Percentiles rank a stretch among this genome's conserved stretches.
These are phyloP conservation scores for Verticillium tricorpus DNA, from an alignment of 2,329 filamentous ascomycete species.

Conservation along the genomic window DNA sequence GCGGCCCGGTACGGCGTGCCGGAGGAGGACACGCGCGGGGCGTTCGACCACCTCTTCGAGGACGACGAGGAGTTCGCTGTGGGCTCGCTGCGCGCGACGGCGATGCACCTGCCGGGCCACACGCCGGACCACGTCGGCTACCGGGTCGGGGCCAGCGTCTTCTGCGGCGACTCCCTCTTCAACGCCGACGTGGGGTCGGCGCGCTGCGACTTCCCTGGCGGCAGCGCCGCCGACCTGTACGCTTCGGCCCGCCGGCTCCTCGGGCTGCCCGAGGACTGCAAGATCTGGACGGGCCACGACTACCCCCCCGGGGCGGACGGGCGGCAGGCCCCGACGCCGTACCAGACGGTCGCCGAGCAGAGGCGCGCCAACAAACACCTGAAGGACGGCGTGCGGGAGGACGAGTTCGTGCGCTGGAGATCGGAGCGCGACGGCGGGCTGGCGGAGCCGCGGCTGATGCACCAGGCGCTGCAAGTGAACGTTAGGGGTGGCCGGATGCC, in stretches of 20 bases:
- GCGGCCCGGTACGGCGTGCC: constrained; percentile 32
- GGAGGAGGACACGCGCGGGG: constrained; percentile 21
- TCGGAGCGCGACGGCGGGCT: constrained; percentile 37
- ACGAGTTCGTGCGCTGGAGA: constrained; percentile 40
- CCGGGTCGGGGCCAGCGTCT: constrained; percentile 30
- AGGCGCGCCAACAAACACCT: constrained; percentile 43
- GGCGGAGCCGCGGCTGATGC: constrained; percentile 40
- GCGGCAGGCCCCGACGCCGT: constrained; percentile 30
- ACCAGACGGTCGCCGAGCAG: constrained; percentile 41
- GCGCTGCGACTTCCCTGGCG: constrained; percentile 46
- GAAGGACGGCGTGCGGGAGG: constrained; percentile 30
- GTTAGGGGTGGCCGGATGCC: constrained; percentile 44
- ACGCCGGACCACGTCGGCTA: constrained; percentile 48
- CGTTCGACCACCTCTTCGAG: constrained; percentile 30
- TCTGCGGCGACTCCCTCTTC: constrained; percentile 44
- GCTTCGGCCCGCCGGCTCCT: constrained; percentile 38
- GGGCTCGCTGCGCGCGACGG: constrained; percentile 30
- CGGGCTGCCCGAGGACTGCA: constrained; percentile 33
- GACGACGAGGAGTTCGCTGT: constrained; percentile 39
- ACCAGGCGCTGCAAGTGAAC: constrained; percentile 48
- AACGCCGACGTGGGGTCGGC: constrained; percentile 44
- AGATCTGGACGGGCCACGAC: constrained; percentile 52
- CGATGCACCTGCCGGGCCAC: constrained; percentile 42
- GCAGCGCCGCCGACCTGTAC: constrained; percentile 38
- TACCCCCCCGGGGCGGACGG: constrained; percentile 35